Base-by-base conservation (phyloP, 257 asterid species). In the Nyctanthes arbortristis region DNA sequence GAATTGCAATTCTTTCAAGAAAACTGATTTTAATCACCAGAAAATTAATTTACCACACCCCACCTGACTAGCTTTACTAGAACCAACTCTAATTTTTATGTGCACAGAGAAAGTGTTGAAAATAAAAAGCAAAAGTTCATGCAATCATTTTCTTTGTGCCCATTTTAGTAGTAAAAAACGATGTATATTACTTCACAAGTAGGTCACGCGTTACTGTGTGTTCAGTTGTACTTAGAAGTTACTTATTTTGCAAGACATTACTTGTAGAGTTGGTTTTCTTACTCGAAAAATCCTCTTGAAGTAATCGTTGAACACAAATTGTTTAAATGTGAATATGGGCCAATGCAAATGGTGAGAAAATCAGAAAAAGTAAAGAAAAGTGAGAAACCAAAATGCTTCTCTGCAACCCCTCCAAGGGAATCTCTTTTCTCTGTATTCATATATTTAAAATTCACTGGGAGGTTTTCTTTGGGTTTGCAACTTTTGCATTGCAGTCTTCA, bases 311-410 rank as follows among this genome's bases (percentile, higher is more conserved):
- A 70, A 39, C 25, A 37, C 43, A 78, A 82, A 75, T 74, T n/a
- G n/a, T n/a, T n/a, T 60, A 74, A 80, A 82, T 75, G 84, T 69
- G 87, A 84, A 78, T 61, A 76, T 77, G 72, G 77, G 67, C 75
- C 81, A 67, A 61, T 13, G 69, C 63, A 27, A n/a, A 7, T 22
- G 59, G 59, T 20, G 57, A 71, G 73, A 61, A 60, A 47, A 24
- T 35, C 69, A 52, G 35, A 45, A 65, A 66, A 80, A 75, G 78
- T 54, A 66, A 66, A 72, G 73, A 54, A 73, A 74, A n/a, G n/a
- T n/a, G n/a, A n/a, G 75, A 66, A 77, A 79, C 61, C 77, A 77
- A 76, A 79, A 68, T 66, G 75, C 81, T 61, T 74, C 85, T 66
- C 74, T 75, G 80, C 77, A 71, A 79, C 80, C 65, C 79, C 84